Evolutionary conservation across 768 basidiomycete genomes (phyloP), one percentile per base, ranked within the genome.

Genomic region (Phlebiopsis gigantea): DNA sequence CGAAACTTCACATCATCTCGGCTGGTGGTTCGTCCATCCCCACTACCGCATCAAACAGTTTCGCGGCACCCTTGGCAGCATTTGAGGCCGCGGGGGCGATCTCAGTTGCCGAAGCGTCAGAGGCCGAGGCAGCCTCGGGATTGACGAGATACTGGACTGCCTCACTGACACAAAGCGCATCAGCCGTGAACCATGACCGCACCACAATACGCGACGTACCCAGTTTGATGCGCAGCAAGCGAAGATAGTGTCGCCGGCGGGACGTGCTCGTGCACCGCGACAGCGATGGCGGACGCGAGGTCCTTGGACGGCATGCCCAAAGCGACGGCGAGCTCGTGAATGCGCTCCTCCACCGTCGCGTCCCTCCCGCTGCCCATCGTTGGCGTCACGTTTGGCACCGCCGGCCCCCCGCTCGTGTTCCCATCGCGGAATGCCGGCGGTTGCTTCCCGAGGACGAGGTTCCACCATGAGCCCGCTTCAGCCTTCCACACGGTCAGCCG

Each of bases 401-500:
- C 4, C 57, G 46, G 34, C 57, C 55, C 62, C 56, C 47, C 34
- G 58, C 56, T 62, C 58, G 53, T 34, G 47, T 10, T 25, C 57
- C 44, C 42, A 22, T 62, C 19, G 51, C 63, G 26, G 45, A 60
- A 46, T 43, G 64, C 65, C 5, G 71, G 69, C 2, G 75, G 70
- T 14, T 63, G 66, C 56, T 67, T 68, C 3, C 79, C 78, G 5
- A 79, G 58, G 0, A 75, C 72, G 9, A 79, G 62, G 56, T 77
- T 79, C 82, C 84, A 84, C 85, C 84, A 84, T 7, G 82, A 82
- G 0, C 80, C 80, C 10, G 78, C 79, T 10, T 81, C 76, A 0
- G 72, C 68, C 63, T 79, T 79, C 72, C 75, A 78, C 59, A 82
- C 72, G 15, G 78, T 42, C 3, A 74, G 47, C 6, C 78, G 74